Percentiles rank a stretch among this genome's conserved stretches.
Conservation (phyloP, 768 basidiomycete species). For the Boletus pseudo-olivaceus region DNA sequence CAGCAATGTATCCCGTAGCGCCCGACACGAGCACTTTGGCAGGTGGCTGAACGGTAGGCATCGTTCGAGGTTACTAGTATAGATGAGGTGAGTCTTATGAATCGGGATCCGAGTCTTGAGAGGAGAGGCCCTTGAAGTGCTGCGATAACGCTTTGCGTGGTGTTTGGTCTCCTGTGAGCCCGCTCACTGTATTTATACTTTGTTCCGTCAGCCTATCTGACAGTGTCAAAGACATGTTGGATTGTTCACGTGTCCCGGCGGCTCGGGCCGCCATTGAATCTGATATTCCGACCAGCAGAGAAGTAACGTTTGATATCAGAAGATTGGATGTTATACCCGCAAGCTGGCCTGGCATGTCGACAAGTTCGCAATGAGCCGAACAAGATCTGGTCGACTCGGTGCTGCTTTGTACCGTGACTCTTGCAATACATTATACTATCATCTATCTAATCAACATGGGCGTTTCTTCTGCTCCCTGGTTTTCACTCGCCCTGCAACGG, state of each 20-base stretch:
- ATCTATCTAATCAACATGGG: too few relatives aligned
- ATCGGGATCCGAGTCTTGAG: neutral
- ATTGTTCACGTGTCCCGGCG: neutral
- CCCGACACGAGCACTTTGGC: slow-evolving; percentile 31
- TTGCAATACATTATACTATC: too few relatives aligned
- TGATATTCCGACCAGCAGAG: neutral
- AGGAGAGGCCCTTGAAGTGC: neutral
- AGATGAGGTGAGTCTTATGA: neutral
- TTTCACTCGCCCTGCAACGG: too few relatives aligned
- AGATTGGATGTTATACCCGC: too few relatives aligned
- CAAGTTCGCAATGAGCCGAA: too few relatives aligned
- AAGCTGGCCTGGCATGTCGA: neutral
- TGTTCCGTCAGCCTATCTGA: neutral
- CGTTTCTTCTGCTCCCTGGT: too few relatives aligned
- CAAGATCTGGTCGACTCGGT: too few relatives aligned
- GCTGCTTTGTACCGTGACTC: too few relatives aligned
- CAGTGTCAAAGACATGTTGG: neutral
- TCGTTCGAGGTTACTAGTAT: neutral
- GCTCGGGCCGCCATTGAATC: neutral
- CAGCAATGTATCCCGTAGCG: slow-evolving; percentile 23
- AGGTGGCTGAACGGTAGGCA: slow-evolving; percentile 26
- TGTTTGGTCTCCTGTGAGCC: neutral
- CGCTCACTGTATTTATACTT: neutral
- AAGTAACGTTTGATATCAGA: too few relatives aligned
- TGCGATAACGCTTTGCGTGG: neutral